Conservation (phyloP, 78 protist species). For the Ministeria vibrans region DNA sequence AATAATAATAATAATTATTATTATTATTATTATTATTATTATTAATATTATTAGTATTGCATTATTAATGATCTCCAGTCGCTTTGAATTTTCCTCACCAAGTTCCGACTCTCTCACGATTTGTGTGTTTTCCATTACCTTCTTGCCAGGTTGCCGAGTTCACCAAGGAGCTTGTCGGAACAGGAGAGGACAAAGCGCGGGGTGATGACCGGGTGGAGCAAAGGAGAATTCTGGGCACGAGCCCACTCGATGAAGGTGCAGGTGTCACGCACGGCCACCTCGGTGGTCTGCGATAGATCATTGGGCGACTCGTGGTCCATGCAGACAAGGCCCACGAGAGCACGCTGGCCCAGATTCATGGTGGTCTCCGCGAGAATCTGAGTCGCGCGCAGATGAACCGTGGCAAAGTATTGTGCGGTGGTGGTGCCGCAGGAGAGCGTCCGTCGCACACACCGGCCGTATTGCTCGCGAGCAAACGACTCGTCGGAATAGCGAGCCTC, state of each 20-base stretch:
- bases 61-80: too few relatives aligned
- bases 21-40: too few relatives aligned
- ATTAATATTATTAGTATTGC: too few relatives aligned
- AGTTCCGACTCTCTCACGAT: too few relatives aligned
- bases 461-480: slow-evolving; percentile 49
- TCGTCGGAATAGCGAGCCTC: slow-evolving; percentile 52
- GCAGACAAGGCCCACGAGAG: slow-evolving; percentile 66
- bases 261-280: slow-evolving; percentile 29
- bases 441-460: slow-evolving; percentile 32
- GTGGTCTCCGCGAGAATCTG: slow-evolving; percentile 26
- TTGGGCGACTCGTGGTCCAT: slow-evolving; percentile 61
- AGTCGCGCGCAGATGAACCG: slow-evolving; percentile 66
- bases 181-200: slow-evolving; percentile 77
- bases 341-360: slow-evolving; percentile 61
- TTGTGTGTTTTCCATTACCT: too few relatives aligned
- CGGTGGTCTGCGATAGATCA: slow-evolving; percentile 53
- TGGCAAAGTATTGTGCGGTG: slow-evolving; percentile 63
- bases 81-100: too few relatives aligned
- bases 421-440: slow-evolving; percentile 62
- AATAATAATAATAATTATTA: too few relatives aligned
- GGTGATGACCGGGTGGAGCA: slow-evolving; percentile 28
- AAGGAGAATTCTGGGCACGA: neutral
- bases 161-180: slow-evolving; percentile 29
- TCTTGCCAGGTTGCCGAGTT: neutral
- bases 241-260: slow-evolving; percentile 18